phyloP scores from a whole-genome alignment of 2,329 filamentous ascomycete genomes.

The Celoporthe dispersa region DNA sequence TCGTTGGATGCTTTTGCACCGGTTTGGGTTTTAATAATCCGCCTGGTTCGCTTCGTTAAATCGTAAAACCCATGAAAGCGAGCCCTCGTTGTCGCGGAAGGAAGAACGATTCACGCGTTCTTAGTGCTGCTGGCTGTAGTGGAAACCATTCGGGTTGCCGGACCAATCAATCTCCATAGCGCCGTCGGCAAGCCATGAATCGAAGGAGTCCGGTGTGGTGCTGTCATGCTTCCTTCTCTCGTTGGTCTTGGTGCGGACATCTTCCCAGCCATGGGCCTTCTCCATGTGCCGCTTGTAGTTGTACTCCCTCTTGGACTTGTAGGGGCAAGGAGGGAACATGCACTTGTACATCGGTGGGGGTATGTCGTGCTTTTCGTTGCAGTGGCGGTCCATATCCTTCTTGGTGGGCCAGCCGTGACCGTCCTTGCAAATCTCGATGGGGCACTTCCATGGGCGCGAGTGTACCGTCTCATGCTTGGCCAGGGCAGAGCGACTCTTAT shows the following conservation, averaged over 20 bases:
- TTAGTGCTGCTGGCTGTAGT: conserved; percentile 40
- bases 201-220: conserved; percentile 60
- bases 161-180: conserved; percentile 53
- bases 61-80: conserved; percentile 21
- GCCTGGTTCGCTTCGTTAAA: conserved; percentile 24
- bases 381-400: conserved; percentile 94
- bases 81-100: not conserved
- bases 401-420: conserved; percentile 93
- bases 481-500: conserved; percentile 94
- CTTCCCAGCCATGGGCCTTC: conserved; percentile 90
- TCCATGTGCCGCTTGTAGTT: conserved; percentile 99
- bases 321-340: conserved; percentile 80
- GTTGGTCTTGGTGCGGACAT: conserved; percentile 90
- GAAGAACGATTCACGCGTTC: not conserved
- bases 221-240: conserved; percentile 61
- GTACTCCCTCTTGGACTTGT: conserved; percentile 92
- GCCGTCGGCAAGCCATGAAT: conserved; percentile 68
- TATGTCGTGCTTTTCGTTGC: conserved; percentile 92
- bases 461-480: conserved; percentile 99
- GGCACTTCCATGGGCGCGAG: conserved; percentile 94
- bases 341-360: conserved; percentile 84
- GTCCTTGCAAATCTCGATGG: conserved; percentile 83
- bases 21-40: conserved; percentile 73
- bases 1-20: conserved; percentile 96
- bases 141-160: conserved; percentile 38